These are phyloP conservation scores for Aphanomyces cochlioides DNA, from an alignment of 352 stramenopile species.

Conservation along the genomic window DNA sequence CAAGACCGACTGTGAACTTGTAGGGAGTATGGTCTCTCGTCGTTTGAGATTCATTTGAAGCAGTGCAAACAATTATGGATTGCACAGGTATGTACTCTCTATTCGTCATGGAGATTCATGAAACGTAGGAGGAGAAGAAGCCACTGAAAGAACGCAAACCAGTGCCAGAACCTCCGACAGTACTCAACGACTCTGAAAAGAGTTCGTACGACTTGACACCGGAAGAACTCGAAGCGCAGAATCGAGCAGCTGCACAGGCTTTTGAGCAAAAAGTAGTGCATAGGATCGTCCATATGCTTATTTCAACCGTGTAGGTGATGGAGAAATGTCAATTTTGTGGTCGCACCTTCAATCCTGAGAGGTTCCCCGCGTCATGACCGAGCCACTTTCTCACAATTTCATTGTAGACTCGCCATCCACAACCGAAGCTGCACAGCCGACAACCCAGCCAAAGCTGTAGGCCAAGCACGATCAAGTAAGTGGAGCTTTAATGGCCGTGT, in stretches of 20 bases:
- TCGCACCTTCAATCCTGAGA: constrained; percentile 46
- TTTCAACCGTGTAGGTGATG: constrained; percentile 50
- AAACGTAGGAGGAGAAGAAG: constrained; percentile 57
- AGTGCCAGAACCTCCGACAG: constrained; percentile 61
- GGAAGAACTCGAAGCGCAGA: constrained; percentile 65
- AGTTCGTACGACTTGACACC: constrained; percentile 39
- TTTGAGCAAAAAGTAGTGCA: constrained; percentile 35
- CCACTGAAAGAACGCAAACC: constrained; percentile 53
- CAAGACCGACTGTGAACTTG: neutral
- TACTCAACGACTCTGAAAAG: constrained; percentile 34
- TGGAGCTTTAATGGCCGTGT: too few relatives aligned
- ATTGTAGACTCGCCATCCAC: constrained; percentile 28
- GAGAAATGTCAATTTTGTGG: constrained; percentile 75
- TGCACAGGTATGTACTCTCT: constrained; percentile 39
- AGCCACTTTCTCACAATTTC: neutral
- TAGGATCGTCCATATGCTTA: neutral
- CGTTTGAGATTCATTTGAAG: constrained; percentile 81
- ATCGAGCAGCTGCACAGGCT: constrained; percentile 54
- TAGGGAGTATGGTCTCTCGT: constrained; percentile 67
- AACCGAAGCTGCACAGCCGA: constrained; percentile 29
- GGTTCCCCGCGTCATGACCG: neutral
- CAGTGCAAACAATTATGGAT: constrained; percentile 82
- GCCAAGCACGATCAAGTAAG: constrained; percentile 9
- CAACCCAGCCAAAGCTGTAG: constrained; percentile 16
- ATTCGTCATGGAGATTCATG: neutral